These are phyloP conservation scores for Pisolithus albus DNA, from an alignment of 768 basidiomycete genomes.

Conservation along the genomic window DNA sequence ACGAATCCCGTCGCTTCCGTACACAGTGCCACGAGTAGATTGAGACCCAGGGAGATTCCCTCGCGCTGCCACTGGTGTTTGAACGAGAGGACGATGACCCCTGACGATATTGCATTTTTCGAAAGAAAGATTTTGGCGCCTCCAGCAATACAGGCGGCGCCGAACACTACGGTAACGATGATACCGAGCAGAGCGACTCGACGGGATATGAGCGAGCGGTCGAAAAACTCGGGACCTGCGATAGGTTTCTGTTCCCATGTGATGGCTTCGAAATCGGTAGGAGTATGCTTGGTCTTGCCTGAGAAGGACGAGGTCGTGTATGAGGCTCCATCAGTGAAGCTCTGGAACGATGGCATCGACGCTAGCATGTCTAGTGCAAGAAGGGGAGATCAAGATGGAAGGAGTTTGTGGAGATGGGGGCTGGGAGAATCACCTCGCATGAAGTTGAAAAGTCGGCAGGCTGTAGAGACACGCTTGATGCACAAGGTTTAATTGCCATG, in stretches of 20 bases:
- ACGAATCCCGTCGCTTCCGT: conserved; percentile 25
- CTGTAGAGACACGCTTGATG: too few species aligned
- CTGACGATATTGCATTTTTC: conserved; percentile 18
- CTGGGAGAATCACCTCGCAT: too few species aligned
- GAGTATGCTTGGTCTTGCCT: conserved; percentile 6
- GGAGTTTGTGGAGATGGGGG: too few species aligned
- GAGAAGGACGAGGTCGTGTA: not conserved
- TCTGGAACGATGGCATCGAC: not conserved
- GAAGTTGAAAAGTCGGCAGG: too few species aligned
- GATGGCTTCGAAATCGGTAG: conserved; percentile 18
- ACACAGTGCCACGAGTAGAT: conserved; percentile 20
- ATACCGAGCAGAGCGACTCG: conserved; percentile 19
- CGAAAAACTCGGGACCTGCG: conserved; percentile 22
- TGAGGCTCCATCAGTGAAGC: not conserved
- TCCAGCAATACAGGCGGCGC: conserved; percentile 17
- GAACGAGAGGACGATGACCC: conserved; percentile 17
- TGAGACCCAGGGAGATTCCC: conserved; percentile 19
- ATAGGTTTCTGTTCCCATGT: conserved; percentile 15
- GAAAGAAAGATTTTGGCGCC: conserved; percentile 19
- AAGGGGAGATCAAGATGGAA: not conserved
- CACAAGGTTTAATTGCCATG: too few species aligned
- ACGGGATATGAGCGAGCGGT: conserved; percentile 21
- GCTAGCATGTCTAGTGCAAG: not conserved
- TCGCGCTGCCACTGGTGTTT: conserved; percentile 11
- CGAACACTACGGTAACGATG: conserved; percentile 15